Conservation (phyloP, 306 rosid species). For the Boehmeria nivea region DNA sequence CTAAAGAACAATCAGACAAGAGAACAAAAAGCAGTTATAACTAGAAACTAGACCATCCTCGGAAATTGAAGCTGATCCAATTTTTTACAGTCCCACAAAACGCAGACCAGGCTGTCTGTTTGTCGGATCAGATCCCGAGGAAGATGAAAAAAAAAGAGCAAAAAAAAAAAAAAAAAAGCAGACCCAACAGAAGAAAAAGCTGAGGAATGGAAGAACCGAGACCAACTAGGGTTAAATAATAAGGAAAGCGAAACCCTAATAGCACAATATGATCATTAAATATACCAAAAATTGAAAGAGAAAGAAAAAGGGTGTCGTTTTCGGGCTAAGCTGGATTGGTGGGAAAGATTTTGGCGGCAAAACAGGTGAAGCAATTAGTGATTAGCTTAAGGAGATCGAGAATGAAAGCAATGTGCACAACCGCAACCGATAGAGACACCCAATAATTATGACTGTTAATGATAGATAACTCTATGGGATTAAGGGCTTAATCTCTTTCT, state of each 20-base stretch:
- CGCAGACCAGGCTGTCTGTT: conserved; percentile 18
- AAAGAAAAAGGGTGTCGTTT: conserved; percentile 16
- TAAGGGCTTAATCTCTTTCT: not conserved
- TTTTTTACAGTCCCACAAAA: too few relatives aligned
- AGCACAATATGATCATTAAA: not conserved
- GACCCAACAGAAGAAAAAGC: too few relatives aligned
- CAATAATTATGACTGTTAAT: too few relatives aligned
- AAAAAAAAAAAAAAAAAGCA: conserved; percentile 6
- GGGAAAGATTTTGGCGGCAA: conserved; percentile 52
- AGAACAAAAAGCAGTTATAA: conserved; percentile 23
- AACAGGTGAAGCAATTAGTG: conserved; percentile 36
- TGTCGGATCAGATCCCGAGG: conserved; percentile 57
- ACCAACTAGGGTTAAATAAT: conserved; percentile 30
- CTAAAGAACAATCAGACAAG: conserved; percentile 15
- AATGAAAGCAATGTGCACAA: conserved; percentile 30
- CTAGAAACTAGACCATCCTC: conserved; percentile 24
- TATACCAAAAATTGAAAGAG: not conserved
- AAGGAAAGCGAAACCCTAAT: conserved; percentile 36
- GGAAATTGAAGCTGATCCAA: conserved; percentile 45
- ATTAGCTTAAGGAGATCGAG: conserved; percentile 12
- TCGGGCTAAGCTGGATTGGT: conserved; percentile 51
- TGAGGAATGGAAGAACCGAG: conserved; percentile 24
- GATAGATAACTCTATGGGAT: not conserved
- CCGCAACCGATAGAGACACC: conserved; percentile 60
- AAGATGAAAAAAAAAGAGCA: not conserved